Evolutionary conservation across 2,329 filamentous ascomycete genomes (phyloP), one percentile per base, ranked within the genome.

Genomic region (Penicillium italicum): DNA sequence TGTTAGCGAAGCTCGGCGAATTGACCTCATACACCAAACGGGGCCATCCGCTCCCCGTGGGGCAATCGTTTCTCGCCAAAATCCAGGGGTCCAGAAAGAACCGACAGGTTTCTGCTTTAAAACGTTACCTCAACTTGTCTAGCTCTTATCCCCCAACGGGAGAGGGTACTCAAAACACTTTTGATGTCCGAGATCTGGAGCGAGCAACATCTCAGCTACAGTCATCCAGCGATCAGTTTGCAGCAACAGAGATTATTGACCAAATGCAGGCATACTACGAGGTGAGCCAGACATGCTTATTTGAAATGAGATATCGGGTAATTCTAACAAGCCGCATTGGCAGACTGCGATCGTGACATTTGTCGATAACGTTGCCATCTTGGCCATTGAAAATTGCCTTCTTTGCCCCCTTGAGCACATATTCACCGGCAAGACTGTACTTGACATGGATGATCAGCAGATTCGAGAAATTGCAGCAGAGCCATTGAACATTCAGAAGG

Each of bases 371-470:
- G 67, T 82, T 10, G 70, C 76, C 18, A 79, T 74, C n/a, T 68
- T 81, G 0, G 79, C 74, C 0, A 69, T 80, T 0, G 80, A 82
- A 59, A 77, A 76, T 31, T 80, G 77, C 42, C 73, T 83, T 0
- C 64, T 82, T 0, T 63, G 54, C 0, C 71, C 76, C 1, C 55
- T 82, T 0, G 70, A 74, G 0, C 50, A 57, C 0, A 77, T 82
- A 3, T 67, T 82, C 31, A 77, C 73, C 0, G 68, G 75, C 1
- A 67, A 65, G 0, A 28, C 30, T 31, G 30, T 31, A 14, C 30
- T 31, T 31, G 30, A 6, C 30, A 31, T 31, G 30, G 30, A 31
- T 31, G 30, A 31, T 31, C 12, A 33, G 5, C 14, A 33, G 14
- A 33, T 33, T 16, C 31, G 5, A 33, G 31, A 33, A 33, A 31